A percentile compares a stretch with the other conserved stretches of the same genome.
Conservation (phyloP, 176 grass and related monocot genomes). For the Rhynchospora pubera region DNA sequence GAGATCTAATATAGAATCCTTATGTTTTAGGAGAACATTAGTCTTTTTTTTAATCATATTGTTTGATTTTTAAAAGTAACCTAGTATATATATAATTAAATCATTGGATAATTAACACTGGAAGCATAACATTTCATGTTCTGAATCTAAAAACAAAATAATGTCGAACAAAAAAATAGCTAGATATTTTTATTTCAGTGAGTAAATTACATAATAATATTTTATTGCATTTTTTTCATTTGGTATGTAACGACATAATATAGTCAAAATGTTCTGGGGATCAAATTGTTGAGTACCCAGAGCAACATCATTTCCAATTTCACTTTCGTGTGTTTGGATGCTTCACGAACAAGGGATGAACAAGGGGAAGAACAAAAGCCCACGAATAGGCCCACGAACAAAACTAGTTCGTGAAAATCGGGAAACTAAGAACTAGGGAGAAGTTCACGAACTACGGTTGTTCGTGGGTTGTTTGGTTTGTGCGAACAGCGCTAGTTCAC, state of each 20-base stretch:
- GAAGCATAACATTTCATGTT: background rate
- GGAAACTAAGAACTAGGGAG: too few relatives aligned
- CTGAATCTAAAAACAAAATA: background rate
- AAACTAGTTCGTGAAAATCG: too few relatives aligned
- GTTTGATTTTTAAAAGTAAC: background rate
- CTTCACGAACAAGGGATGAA: too few relatives aligned
- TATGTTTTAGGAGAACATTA: background rate
- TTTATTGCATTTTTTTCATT: background rate
- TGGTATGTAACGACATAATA: background rate
- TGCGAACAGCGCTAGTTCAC: too few relatives aligned
- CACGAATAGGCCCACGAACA: too few relatives aligned
- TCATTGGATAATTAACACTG: background rate
- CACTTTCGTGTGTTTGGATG: too few relatives aligned
- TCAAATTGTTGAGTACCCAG: constrained; percentile 8
- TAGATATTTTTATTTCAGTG: background rate
- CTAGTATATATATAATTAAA: background rate
- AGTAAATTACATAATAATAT: background rate
- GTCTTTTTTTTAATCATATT: background rate
- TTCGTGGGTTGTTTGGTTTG: too few relatives aligned
- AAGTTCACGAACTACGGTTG: too few relatives aligned
- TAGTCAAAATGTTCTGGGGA: background rate
- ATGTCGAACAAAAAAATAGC: background rate
- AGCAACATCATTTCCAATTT: background rate
- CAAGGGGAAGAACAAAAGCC: too few relatives aligned
- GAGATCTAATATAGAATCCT: background rate